Evolutionary conservation across 345 rosid genomes (phyloP).

Genomic region (Pelargonium nanum): DNA sequence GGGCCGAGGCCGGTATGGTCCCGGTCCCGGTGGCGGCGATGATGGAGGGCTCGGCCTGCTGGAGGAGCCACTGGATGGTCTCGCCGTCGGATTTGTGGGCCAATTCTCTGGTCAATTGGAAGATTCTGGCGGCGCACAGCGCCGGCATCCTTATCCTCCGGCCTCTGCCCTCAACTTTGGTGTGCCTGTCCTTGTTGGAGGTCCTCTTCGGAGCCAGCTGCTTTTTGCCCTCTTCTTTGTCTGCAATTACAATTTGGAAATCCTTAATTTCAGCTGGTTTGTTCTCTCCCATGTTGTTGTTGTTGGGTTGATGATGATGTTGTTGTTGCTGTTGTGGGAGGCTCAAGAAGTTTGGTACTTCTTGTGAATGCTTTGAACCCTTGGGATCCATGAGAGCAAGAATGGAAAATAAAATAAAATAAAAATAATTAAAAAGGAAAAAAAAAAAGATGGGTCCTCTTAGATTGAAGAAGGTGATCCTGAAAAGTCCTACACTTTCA

Average conservation of each 20-base stretch:
- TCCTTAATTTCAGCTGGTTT: slow-evolving; percentile 61
- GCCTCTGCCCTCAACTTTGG: slow-evolving; percentile 92
- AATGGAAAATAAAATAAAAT: neutral
- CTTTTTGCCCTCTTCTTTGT: slow-evolving; percentile 52
- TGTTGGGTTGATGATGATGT: slow-evolving; percentile 14
- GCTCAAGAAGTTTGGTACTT: slow-evolving; percentile 55
- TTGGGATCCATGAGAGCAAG: slow-evolving; percentile 53
- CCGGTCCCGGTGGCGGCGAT: slow-evolving; percentile 88
- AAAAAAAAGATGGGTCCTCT: neutral
- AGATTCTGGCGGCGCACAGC: slow-evolving; percentile 90
- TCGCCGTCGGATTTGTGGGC: slow-evolving; percentile 98
- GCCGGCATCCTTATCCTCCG: slow-evolving; percentile 98
- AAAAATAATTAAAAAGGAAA: slow-evolving; percentile 10
- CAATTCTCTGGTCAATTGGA: slow-evolving; percentile 90
- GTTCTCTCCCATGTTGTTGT: slow-evolving; percentile 31
- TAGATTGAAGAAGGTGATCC: slow-evolving; percentile 39
- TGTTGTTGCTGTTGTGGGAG: slow-evolving; percentile 25
- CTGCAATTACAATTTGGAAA: slow-evolving; percentile 61
- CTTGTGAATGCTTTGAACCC: slow-evolving; percentile 33
- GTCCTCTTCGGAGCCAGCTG: slow-evolving; percentile 70
- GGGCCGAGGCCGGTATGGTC: slow-evolving; percentile 91
- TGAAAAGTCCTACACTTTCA: slow-evolving; percentile 48
- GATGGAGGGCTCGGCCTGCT: slow-evolving; percentile 90
- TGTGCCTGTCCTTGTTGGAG: slow-evolving; percentile 93
- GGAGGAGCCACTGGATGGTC: slow-evolving; percentile 91